phyloP scores from a whole-genome alignment of 305 asterid genomes.

The Euphrasia arctica region DNA sequence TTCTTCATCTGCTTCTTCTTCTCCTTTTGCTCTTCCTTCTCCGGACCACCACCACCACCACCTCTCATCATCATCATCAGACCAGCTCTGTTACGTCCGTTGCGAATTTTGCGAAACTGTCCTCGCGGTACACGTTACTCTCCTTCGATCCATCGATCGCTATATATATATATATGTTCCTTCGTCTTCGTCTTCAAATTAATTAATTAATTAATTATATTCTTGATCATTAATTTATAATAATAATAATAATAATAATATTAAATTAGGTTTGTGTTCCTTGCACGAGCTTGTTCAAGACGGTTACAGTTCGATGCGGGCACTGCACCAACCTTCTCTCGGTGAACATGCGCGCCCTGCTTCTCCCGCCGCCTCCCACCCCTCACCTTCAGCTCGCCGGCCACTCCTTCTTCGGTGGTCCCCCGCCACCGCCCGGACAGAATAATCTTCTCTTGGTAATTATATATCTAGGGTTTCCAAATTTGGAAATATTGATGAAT shows the following conservation, averaged over 20 bases:
- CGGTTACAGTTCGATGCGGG: constrained; percentile 93
- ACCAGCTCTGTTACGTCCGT: constrained; percentile 96
- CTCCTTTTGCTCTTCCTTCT: constrained; percentile 25
- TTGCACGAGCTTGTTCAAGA: constrained; percentile 91
- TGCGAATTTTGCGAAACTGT: constrained; percentile 93
- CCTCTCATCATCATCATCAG: constrained; percentile 43
- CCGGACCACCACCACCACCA: constrained; percentile 67
- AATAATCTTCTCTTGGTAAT: constrained; percentile 51
- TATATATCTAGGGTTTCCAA: constrained; percentile 26
- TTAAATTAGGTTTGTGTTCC: constrained; percentile 80
- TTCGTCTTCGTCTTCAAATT: not conserved
- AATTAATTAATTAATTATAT: too few species aligned
- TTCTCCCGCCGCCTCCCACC: constrained; percentile 62
- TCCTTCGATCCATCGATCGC: too few species aligned
- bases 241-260: too few species aligned
- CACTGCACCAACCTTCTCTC: constrained; percentile 96
- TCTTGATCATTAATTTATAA: too few species aligned
- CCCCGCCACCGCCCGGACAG: constrained; percentile 48
- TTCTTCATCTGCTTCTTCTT: constrained; percentile 51
- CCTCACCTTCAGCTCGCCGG: constrained; percentile 67
- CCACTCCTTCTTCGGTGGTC: constrained; percentile 51
- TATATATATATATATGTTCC: not conserved
- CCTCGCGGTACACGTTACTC: constrained; percentile 62
- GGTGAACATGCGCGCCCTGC: constrained; percentile 82
- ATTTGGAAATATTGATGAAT: not conserved